Evolutionary conservation across 805 yeast species (phyloP).

Genomic region (Myxozyma lipomycoides): DNA sequence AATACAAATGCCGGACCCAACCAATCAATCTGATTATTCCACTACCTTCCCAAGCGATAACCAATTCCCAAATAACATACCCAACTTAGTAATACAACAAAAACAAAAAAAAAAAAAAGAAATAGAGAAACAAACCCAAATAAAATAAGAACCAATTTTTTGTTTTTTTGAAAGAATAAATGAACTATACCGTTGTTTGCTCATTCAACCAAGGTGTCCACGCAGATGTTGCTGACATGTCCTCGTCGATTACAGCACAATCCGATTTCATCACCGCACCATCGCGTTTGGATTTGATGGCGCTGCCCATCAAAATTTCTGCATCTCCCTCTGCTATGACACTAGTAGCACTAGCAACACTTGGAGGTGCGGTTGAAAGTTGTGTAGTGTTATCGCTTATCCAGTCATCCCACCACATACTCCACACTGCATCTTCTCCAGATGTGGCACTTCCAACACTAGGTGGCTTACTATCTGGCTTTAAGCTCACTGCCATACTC

Average conservation of each 20-base stretch:
- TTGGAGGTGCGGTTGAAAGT: neutral
- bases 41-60: neutral
- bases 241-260: neutral
- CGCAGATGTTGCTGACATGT: too few species aligned
- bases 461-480: neutral
- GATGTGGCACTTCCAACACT: neutral
- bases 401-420: slow-evolving; percentile 17
- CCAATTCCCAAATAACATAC: neutral
- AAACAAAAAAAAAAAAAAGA: neutral
- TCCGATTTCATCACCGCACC: neutral
- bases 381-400: neutral
- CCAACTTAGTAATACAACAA: neutral
- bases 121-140: neutral
- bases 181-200: too few species aligned
- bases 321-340: neutral
- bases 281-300: neutral
- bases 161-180: neutral
- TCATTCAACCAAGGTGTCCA: neutral
- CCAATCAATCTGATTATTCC: neutral
- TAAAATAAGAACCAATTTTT: neutral
- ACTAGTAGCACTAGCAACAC: neutral
- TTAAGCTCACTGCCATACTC: neutral
- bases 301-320: too few species aligned
- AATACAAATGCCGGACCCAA: too few species aligned
- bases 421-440: slow-evolving; percentile 15